Evolutionary conservation across 1,139 yeast genomes (phyloP).

Genomic region (Suzukiozyma palmioleophila): DNA sequence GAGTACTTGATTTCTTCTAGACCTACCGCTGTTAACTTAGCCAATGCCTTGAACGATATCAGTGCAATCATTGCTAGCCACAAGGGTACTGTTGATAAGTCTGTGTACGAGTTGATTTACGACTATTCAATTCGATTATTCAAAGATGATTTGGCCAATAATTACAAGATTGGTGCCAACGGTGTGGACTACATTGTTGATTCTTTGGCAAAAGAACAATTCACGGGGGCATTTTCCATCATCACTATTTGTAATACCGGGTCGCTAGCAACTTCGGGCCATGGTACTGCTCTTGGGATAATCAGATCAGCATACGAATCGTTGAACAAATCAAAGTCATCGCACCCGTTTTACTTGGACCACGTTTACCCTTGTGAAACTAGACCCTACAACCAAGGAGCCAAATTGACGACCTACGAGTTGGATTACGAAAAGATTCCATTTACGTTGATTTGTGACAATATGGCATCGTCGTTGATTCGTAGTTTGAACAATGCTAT

Average conservation of each 20-base stretch:
- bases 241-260: constrained; percentile 86
- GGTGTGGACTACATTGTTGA: constrained; percentile 69
- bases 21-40: constrained; percentile 92
- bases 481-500: constrained; percentile 21
- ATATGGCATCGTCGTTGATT: constrained; percentile 82
- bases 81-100: constrained; percentile 13
- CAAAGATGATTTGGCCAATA: constrained; percentile 73
- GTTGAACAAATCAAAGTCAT: constrained; percentile 23
- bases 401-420: constrained; percentile 89
- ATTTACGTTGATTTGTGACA: constrained; percentile 82
- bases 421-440: constrained; percentile 82
- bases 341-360: constrained; percentile 42
- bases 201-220: constrained; percentile 43
- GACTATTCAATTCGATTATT: constrained; percentile 57
- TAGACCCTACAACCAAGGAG: constrained; percentile 95
- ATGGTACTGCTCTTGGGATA: constrained; percentile 94
- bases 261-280: constrained; percentile 93
- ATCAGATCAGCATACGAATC: constrained; percentile 63
- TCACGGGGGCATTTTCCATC: constrained; percentile 67
- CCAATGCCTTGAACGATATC: constrained; percentile 70
- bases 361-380: constrained; percentile 90
- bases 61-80: constrained; percentile 23
- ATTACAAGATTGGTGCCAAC: constrained; percentile 70
- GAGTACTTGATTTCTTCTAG: constrained; percentile 71
- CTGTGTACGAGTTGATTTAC: constrained; percentile 36